A percentile compares a stretch with the other conserved stretches of the same genome.
Evolutionary conservation across 176 grass and related monocot genomes (phyloP).

Genomic region (Neostapfia colusana): DNA sequence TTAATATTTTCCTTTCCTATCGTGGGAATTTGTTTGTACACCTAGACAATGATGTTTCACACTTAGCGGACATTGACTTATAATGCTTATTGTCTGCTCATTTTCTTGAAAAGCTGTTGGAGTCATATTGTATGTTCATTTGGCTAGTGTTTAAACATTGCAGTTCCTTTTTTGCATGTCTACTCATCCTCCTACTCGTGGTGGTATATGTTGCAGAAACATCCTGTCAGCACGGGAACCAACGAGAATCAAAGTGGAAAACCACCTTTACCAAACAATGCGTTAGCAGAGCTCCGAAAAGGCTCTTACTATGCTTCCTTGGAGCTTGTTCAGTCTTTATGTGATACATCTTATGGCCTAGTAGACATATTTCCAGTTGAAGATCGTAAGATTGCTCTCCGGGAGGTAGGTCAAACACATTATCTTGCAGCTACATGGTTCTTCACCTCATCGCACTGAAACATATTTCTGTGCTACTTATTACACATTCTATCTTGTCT

Average conservation of each 20-base stretch:
- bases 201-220: slow-evolving; percentile 61
- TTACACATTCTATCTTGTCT: slow-evolving; percentile 30
- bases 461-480: slow-evolving; percentile 2
- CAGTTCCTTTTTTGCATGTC: slow-evolving; percentile 19
- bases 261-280: slow-evolving; percentile 87
- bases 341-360: slow-evolving; percentile 92
- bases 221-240: slow-evolving; percentile 50
- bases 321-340: slow-evolving; percentile 92
- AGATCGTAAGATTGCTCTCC: slow-evolving; percentile 93
- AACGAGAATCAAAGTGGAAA: slow-evolving; percentile 75
- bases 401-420: slow-evolving; percentile 55
- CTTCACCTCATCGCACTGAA: background rate
- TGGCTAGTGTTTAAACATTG: slow-evolving; percentile 30
- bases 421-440: slow-evolving; percentile 26
- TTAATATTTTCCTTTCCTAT: background rate
- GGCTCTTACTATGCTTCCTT: slow-evolving; percentile 94
- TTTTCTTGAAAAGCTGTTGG: background rate
- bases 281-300: slow-evolving; percentile 77
- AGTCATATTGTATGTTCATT: background rate
- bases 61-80: background rate
- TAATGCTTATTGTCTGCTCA: background rate
- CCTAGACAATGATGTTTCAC: background rate
- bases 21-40: background rate
- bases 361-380: slow-evolving; percentile 96
- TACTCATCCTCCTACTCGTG: slow-evolving; percentile 6